Base-by-base conservation (phyloP, 2,329 filamentous ascomycete species). In the Hypoxylon sp. region DNA sequence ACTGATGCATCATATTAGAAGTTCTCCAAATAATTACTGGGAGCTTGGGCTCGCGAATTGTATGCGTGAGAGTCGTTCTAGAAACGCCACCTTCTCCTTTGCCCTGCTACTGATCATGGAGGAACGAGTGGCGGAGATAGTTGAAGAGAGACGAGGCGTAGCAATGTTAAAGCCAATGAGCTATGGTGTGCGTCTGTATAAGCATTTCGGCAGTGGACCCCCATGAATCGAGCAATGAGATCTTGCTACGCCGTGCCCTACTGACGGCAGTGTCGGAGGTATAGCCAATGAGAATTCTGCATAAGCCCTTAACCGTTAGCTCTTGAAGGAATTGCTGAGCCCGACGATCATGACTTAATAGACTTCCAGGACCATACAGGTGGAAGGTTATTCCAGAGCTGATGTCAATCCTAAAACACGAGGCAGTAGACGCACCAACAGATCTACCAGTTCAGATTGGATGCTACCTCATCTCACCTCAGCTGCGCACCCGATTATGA, bases 141-240 rank as follows among this genome's bases (percentile, higher is more conserved):
- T 44, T 44, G 20, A n/a, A 16, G 30, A 30, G 32, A 40, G n/a
- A n/a, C 36, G 51, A 42, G 51, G 36, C 36, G 51, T 32, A 26
- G 38, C 26, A 53, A 24, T 26, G 26, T 6, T 24, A 14, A 14
- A 30, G 24, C 51, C 38, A 53, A 53, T 53, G 12, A 53, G 51
- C 24, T 44, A 24, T 12, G 26, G 12, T 28, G 51, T 11, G 6
- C 18, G 36, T 53, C 28, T 40, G 36, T 44, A 53, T 53, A 53
- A 53, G 51, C 51, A 53, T 53, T 53, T 53, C 51, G 50, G 51
- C 51, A 53, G 16, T 53, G 26, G 51, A 44, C 51, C 51, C 50
- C 51, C 12, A 26, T 42, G 49, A 16, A 53, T 52, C 32, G 22
- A 52, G 36, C 49, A 52, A 52, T 52, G 40, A 52, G 48, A 52